Base-by-base conservation (phyloP, 805 yeast genomes). In the Myxozyma neotropica region DNA sequence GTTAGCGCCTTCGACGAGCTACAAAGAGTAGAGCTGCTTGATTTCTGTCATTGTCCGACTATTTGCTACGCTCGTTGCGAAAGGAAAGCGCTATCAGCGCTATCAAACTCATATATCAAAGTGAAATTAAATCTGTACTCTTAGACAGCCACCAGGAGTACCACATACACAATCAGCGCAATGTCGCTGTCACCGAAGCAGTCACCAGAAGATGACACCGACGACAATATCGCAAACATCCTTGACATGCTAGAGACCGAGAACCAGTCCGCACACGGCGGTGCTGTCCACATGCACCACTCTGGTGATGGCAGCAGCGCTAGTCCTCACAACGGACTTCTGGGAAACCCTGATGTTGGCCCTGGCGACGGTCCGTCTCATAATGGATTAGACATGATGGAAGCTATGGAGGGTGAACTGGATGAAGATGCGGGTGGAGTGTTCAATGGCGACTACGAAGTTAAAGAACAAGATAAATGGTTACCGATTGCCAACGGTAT, bases 391-490 rank as follows among this genome's bases (percentile, higher is more conserved):
- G 51, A 27, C n/a, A 29, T 42, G 47, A 47, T 54, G 48, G 52
- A 46, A n/a, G 52, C 12, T 12, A 49, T 42, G 45, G 55, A 50
- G 29, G 61, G 46, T 24, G 59, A 60, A 15, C 19, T 58, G 23
- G 52, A 56, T 24, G 66, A 53, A 38, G 52, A 44, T n/a, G 52
- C 40, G 13, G 57, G 52, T 23, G 55, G 61, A 2, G 48, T 38
- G 10, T 57, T 39, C 39, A 39, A 47, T 36, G 60, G 55, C 12
- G 81, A 80, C 31, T 77, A 74, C 59, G 86, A 84, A 67, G 78
- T 83, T 43, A 75, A 84, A 55, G 85, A 82, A 67, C 85, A 82
- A 70, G 85, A 81, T 68, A 76, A 82, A 59, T 82, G 85, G 85
- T 75, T 82, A 23, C 86, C 86, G 31, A 82, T 82, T 59, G 86